These are phyloP conservation scores for Sergeia podlipaevii DNA, from an alignment of 208 protist species.

Conservation along the genomic window DNA sequence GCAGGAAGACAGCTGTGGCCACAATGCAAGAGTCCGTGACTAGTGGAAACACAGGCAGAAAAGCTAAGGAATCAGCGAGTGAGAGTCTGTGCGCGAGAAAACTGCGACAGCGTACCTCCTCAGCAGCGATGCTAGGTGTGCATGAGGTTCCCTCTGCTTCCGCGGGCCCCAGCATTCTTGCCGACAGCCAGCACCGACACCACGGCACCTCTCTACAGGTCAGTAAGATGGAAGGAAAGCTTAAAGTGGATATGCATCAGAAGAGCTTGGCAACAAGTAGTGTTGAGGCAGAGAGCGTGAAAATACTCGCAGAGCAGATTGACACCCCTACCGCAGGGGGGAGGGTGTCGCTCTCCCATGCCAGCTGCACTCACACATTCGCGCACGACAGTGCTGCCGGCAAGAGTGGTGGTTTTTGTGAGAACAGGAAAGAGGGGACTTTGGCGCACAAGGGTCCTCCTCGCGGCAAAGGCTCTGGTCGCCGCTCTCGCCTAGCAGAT, in stretches of 20 bases:
- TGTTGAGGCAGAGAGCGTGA: too few relatives aligned
- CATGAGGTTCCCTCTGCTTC: neutral
- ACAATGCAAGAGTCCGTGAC: too few relatives aligned
- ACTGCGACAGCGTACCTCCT: slow-evolving; percentile 23
- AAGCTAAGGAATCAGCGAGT: neutral
- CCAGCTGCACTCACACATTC: too few relatives aligned
- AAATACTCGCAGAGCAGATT: slow-evolving; percentile 17
- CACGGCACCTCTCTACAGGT: neutral
- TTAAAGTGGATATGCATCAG: too few relatives aligned
- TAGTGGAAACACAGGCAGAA: neutral
- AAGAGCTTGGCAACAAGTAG: too few relatives aligned
- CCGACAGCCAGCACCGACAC: neutral
- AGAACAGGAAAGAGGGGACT: too few relatives aligned
- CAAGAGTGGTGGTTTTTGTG: too few relatives aligned
- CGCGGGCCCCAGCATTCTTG: neutral
- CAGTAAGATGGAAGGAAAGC: too few relatives aligned
- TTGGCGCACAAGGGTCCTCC: too few relatives aligned
- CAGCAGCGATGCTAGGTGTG: slow-evolving; percentile 1
- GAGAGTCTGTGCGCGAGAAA: slow-evolving; percentile 21
- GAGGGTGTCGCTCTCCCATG: too few relatives aligned
- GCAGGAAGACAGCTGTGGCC: too few relatives aligned
- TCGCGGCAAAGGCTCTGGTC: slow-evolving; percentile 8
- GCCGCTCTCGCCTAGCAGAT: neutral
- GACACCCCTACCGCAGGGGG: slow-evolving; percentile 17
- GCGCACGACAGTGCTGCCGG: too few relatives aligned